Conservation (phyloP, 1,139 yeast genomes). For the Kurtzmaniella quercitrusa region DNA sequence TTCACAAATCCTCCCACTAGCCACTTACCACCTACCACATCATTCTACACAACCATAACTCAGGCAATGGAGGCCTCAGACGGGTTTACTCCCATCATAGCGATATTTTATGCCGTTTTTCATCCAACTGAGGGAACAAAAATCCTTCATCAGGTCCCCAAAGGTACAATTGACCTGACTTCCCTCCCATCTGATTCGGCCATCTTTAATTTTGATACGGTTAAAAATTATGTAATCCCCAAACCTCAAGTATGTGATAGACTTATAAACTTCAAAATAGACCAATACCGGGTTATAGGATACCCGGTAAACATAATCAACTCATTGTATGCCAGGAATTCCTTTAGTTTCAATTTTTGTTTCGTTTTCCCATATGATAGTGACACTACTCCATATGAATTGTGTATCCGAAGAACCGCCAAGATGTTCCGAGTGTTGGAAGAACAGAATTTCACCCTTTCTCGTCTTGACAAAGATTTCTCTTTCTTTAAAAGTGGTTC, state of each 20-base stretch:
- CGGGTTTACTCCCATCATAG: constrained; percentile 81
- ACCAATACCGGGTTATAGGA: constrained; percentile 73
- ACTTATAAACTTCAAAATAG: constrained; percentile 68
- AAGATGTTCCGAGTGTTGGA: constrained; percentile 87
- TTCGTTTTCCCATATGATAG: constrained; percentile 84
- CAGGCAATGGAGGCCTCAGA: constrained; percentile 32
- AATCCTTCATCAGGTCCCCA: constrained; percentile 88
- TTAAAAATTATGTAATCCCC: constrained; percentile 89
- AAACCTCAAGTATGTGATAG: constrained; percentile 87
- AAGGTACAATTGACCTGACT: constrained; percentile 41
- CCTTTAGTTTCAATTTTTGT: constrained; percentile 88
- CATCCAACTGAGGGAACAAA: constrained; percentile 96
- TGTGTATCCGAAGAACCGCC: constrained; percentile 79
- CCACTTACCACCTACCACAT: no score
- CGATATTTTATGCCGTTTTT: constrained; percentile 85
- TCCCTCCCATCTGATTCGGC: constrained; percentile 20
- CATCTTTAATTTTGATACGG: constrained; percentile 75
- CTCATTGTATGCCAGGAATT: constrained; percentile 76
- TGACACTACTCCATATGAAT: constrained; percentile 81
- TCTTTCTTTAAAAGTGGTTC: constrained; percentile 27
- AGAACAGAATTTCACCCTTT: constrained; percentile 77
- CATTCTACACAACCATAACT: not conserved
- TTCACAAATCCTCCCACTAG: no score
- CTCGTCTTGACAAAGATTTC: constrained; percentile 43
- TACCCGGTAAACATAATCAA: constrained; percentile 83